Evolutionary conservation across 768 basidiomycete species (phyloP).

Genomic region (Leucocoprinus leucothites): DNA sequence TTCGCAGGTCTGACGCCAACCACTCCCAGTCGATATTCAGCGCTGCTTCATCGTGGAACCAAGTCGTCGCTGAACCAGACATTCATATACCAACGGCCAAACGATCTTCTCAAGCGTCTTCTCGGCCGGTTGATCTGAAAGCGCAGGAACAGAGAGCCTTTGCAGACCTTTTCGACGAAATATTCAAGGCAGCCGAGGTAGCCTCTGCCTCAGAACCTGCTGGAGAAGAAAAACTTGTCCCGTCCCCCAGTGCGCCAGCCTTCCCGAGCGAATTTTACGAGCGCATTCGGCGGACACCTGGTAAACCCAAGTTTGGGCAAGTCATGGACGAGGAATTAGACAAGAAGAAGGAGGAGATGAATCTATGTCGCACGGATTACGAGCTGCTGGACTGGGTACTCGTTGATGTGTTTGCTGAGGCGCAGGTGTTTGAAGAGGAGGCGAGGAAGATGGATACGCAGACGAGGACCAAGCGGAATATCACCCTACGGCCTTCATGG

Average conservation of each 20-base stretch:
- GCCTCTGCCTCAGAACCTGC: not conserved
- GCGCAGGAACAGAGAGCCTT: constrained; percentile 12
- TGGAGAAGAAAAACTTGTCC: not conserved
- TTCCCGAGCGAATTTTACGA: constrained; percentile 35
- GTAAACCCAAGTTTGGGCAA: constrained; percentile 51
- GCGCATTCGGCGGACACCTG: constrained; percentile 53
- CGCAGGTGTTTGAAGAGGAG: constrained; percentile 44
- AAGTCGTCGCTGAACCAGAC: constrained; percentile 13
- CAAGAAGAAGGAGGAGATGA: constrained; percentile 70
- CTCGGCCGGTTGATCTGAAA: constrained; percentile 16
- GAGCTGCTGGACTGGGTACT: constrained; percentile 74
- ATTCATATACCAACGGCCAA: not conserved
- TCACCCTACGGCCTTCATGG: constrained; percentile 52
- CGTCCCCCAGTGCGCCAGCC: not conserved
- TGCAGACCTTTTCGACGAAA: constrained; percentile 24
- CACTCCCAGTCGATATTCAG: constrained; percentile 13
- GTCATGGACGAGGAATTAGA: constrained; percentile 57
- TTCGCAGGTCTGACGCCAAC: not conserved
- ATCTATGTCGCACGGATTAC: constrained; percentile 62
- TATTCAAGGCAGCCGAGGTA: constrained; percentile 7
- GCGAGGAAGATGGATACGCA: constrained; percentile 30
- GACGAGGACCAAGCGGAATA: constrained; percentile 23
- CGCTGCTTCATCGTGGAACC: constrained; percentile 15
- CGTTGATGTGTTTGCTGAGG: constrained; percentile 64
- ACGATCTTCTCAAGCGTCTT: not conserved